Conservation (phyloP, 139 green algal genomes). For the Coelastrella sp. region DNA sequence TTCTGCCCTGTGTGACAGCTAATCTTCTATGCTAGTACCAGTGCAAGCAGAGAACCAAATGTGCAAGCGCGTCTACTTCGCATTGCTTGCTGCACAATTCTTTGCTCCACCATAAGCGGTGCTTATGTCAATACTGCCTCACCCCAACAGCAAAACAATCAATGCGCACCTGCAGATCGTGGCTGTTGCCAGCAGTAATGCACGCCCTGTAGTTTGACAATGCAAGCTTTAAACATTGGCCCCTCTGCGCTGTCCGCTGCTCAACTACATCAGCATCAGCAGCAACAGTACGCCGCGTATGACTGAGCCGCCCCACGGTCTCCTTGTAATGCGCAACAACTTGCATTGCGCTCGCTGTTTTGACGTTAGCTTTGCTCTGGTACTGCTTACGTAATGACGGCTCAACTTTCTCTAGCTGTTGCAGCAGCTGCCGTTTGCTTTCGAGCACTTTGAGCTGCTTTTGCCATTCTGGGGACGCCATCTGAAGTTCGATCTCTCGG, state of each 20-base stretch:
- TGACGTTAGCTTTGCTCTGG: background rate
- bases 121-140: too few relatives aligned
- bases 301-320: background rate
- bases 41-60: too few relatives aligned
- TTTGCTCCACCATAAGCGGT: too few relatives aligned
- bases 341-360: background rate
- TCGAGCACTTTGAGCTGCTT: slow-evolving; percentile 68
- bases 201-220: slow-evolving; percentile 76
- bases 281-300: background rate
- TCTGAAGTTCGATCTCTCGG: slow-evolving; percentile 58
- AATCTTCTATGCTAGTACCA: too few relatives aligned
- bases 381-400: background rate
- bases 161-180: slow-evolving; percentile 61
- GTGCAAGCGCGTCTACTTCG: too few relatives aligned
- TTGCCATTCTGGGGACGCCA: slow-evolving; percentile 74
- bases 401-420: background rate
- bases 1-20: too few relatives aligned
- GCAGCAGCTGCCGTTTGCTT: slow-evolving; percentile 56
- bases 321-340: background rate
- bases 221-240: slow-evolving; percentile 62
- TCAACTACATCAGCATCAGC: background rate
- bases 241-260: background rate
- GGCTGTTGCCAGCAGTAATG: slow-evolving; percentile 65
- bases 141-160: too few relatives aligned
- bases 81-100: too few relatives aligned